These are phyloP conservation scores for Ceratocystiopsis brevicomis DNA, from an alignment of 2,329 filamentous ascomycete species.

Conservation along the genomic window DNA sequence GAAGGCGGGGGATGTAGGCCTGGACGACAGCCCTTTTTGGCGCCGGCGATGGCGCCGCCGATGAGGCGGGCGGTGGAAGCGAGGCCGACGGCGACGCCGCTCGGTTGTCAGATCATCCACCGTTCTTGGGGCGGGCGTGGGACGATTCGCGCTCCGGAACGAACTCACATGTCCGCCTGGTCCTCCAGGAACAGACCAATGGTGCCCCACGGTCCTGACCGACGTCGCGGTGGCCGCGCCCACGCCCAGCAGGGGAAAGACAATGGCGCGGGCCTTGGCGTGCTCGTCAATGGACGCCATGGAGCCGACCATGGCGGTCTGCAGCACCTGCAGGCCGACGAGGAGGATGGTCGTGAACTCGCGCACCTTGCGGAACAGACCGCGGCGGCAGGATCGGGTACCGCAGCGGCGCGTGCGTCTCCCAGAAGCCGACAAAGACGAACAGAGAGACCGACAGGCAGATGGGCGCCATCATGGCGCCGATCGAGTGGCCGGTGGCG, in stretches of 20 bases:
- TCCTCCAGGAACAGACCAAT: constrained; percentile 16
- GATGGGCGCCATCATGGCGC: constrained; percentile 10
- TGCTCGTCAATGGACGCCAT: constrained; percentile 14
- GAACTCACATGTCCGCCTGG: constrained; percentile 15
- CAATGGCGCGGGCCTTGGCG: constrained; percentile 16
- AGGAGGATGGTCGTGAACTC: constrained; percentile 7
- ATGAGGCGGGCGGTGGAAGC: constrained; percentile 17
- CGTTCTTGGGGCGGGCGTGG: too few species aligned
- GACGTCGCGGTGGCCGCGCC: constrained; percentile 13
- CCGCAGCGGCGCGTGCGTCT: background rate
- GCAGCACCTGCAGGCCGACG: constrained; percentile 11
- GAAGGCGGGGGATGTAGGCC: constrained; percentile 12
- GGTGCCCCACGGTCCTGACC: constrained; percentile 16
- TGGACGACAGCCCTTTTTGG: constrained; percentile 16
- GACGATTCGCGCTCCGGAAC: too few species aligned
- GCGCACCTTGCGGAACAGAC: constrained; percentile 1
- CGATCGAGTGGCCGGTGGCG: background rate
- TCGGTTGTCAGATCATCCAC: too few species aligned
- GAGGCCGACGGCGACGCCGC: constrained; percentile 17
- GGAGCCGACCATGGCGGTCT: constrained; percentile 16
- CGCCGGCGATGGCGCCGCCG: constrained; percentile 17
- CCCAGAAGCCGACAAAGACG: constrained; percentile 4
- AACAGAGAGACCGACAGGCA: constrained; percentile 9
- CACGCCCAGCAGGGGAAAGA: constrained; percentile 13
- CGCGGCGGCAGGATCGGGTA: constrained; percentile 3